phyloP scores from a whole-genome alignment of 1,284 basidiomycete genomes.

The Moesziomyces parantarcticus region DNA sequence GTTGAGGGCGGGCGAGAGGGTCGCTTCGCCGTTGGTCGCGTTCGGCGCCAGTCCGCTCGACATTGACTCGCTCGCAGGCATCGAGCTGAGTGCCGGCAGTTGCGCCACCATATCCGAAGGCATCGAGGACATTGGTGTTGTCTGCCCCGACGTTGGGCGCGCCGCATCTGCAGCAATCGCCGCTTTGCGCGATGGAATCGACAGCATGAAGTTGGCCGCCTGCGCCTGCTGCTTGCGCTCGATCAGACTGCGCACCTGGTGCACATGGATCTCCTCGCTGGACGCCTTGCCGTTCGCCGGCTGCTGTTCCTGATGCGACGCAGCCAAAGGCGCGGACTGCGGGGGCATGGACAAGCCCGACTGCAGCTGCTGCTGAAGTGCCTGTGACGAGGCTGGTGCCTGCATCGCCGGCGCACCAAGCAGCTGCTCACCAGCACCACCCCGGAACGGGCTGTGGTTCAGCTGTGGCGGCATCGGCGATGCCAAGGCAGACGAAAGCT shows the following conservation, averaged over 20 bases:
- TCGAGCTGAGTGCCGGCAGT: conserved; percentile 41
- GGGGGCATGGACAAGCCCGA: conserved; percentile 13
- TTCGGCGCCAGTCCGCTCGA: conserved; percentile 31
- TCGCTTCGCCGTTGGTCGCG: conserved; percentile 14
- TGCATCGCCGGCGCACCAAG: conserved; percentile 24
- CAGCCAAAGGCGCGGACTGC: conserved; percentile 35
- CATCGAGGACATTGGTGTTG: conserved; percentile 57
- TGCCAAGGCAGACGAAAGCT: conserved; percentile 32
- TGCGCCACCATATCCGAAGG: conserved; percentile 51
- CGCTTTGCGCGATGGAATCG: conserved; percentile 49
- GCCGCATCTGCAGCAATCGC: conserved; percentile 36
- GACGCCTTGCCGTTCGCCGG: conserved; percentile 30
- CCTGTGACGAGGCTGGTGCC: conserved; percentile 31
- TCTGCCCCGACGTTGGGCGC: conserved; percentile 40
- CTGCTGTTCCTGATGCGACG: conserved; percentile 29
- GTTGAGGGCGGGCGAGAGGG: conserved; percentile 33
- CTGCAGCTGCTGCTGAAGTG: conserved; percentile 44
- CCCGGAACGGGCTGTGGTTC: conserved; percentile 39
- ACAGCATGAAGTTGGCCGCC: conserved; percentile 55
- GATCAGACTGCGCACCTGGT: conserved; percentile 53
- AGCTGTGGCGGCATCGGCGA: conserved; percentile 41
- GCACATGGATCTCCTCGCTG: conserved; percentile 41
- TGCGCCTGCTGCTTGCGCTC: conserved; percentile 58
- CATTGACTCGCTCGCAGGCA: conserved; percentile 26
- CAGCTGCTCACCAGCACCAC: conserved; percentile 18